These are phyloP conservation scores for Terfezia claveryi DNA, from an alignment of 495 filamentous ascomycete genomes.

Conservation along the genomic window DNA sequence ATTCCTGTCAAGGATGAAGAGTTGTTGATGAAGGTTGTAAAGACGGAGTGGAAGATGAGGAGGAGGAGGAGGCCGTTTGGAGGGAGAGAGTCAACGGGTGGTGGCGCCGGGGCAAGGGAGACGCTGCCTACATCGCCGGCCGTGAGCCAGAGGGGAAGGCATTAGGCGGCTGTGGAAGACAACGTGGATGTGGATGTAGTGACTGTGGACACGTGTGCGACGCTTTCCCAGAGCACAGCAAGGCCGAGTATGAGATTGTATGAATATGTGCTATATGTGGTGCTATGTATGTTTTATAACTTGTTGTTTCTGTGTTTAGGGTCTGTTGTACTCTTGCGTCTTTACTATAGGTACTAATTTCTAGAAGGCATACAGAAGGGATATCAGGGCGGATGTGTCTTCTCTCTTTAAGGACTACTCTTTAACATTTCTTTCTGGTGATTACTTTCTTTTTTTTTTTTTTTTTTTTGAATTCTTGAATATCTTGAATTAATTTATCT, in stretches of 20 bases:
- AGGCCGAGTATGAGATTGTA: too few relatives aligned
- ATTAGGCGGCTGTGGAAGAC: background rate
- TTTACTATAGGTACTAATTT: slow-evolving; percentile 1
- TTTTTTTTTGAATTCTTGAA: background rate
- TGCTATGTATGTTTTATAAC: background rate
- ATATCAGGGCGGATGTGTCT: slow-evolving; percentile 3
- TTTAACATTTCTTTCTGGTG: slow-evolving; percentile 4
- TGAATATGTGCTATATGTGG: background rate
- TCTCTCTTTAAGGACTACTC: background rate
- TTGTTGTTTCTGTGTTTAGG: background rate
- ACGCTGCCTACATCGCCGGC: background rate
- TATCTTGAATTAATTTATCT: background rate
- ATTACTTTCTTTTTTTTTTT: background rate
- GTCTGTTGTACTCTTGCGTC: background rate
- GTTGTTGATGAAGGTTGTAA: slow-evolving; percentile 79
- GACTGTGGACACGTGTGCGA: too few relatives aligned
- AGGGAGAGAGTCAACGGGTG: background rate
- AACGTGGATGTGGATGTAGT: background rate
- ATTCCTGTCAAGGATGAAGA: slow-evolving; percentile 91
- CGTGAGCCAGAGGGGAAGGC: background rate
- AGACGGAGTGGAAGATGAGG: slow-evolving; percentile 62
- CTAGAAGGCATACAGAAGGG: slow-evolving; percentile 5
- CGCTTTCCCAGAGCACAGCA: too few relatives aligned
- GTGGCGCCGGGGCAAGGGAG: background rate
- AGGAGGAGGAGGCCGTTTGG: slow-evolving; percentile 6